These are phyloP conservation scores for Elymus sibiricus DNA, from an alignment of 176 grass and related monocot species.

Conservation along the genomic window DNA sequence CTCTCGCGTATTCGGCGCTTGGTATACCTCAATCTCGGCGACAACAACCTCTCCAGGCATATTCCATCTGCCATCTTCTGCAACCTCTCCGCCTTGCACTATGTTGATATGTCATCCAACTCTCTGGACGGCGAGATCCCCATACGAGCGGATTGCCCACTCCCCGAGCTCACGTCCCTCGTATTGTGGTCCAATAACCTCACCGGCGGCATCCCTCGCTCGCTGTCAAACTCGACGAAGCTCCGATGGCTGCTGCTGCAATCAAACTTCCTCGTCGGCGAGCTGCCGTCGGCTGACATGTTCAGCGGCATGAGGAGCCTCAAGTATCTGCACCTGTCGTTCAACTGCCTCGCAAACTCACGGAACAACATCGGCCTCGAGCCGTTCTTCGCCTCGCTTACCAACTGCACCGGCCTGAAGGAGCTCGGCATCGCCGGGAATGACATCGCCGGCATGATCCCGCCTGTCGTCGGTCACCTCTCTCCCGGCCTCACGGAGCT, in stretches of 20 bases:
- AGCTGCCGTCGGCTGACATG: constrained; percentile 43
- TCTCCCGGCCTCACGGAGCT: constrained; percentile 50
- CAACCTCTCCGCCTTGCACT: constrained; percentile 68
- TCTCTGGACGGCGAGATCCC: constrained; percentile 59
- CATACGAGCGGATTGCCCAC: constrained; percentile 37
- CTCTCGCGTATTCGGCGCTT: constrained; percentile 41
- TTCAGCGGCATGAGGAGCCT: constrained; percentile 56
- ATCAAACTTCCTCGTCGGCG: constrained; percentile 54
- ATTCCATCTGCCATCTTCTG: constrained; percentile 68
- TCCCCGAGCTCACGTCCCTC: constrained; percentile 58
- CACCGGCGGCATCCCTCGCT: constrained; percentile 41
- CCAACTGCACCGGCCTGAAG: constrained; percentile 53
- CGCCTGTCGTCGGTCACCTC: constrained; percentile 47
- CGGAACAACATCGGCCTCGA: constrained; percentile 52
- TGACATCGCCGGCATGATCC: constrained; percentile 50
- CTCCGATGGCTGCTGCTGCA: constrained; percentile 74
- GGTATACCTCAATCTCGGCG: constrained; percentile 59
- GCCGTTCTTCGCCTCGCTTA: constrained; percentile 75
- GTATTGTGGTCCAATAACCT: constrained; percentile 82
- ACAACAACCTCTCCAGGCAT: constrained; percentile 50
- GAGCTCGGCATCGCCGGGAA: constrained; percentile 74
- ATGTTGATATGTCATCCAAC: constrained; percentile 69
- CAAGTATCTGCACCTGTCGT: constrained; percentile 61
- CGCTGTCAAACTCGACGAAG: constrained; percentile 80
- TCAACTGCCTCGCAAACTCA: constrained; percentile 48